A percentile compares a stretch with the other conserved stretches of the same genome.
phyloP scores from a whole-genome alignment of 768 basidiomycete species.

The Epithele typhae region DNA sequence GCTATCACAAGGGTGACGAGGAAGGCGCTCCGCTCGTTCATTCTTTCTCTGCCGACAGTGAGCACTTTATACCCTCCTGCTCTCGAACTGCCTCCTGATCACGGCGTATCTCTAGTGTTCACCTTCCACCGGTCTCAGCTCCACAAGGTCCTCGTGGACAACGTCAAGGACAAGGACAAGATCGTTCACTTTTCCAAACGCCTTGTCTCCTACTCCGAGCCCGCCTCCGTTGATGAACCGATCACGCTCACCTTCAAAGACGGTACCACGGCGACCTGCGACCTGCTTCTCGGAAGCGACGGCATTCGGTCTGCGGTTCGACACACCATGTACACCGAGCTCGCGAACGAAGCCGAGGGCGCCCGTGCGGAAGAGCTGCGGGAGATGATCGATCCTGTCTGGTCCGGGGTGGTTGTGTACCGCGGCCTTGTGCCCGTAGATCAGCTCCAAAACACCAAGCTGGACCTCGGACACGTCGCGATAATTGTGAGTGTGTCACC shows the following conservation, averaged over 20 bases:
- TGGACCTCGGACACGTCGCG: background rate
- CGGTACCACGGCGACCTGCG: conserved; percentile 30
- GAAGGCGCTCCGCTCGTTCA: no score
- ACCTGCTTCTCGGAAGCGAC: conserved; percentile 41
- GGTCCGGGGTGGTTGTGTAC: background rate
- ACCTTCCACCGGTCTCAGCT: conserved; percentile 36
- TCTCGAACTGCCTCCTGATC: no score
- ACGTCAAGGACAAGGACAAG: conserved; percentile 15
- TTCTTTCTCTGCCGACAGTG: no score
- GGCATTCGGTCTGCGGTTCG: conserved; percentile 37
- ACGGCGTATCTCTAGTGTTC: background rate
- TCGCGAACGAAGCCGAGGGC: conserved; percentile 7
- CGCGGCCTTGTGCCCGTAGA: background rate
- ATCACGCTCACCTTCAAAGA: conserved; percentile 34
- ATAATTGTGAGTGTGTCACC: background rate
- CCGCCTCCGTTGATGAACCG: background rate
- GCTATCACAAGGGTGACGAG: no score
- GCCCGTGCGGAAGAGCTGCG: background rate
- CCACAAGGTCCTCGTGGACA: conserved; percentile 27
- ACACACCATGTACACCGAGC: conserved; percentile 20
- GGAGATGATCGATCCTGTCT: background rate
- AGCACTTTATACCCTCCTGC: no score
- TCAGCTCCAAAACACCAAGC: background rate
- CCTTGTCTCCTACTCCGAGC: conserved; percentile 8
- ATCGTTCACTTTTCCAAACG: conserved; percentile 28